Evolutionary conservation across 2,329 filamentous ascomycete genomes (phyloP).

Genomic region (Trichophyton verrucosum): DNA sequence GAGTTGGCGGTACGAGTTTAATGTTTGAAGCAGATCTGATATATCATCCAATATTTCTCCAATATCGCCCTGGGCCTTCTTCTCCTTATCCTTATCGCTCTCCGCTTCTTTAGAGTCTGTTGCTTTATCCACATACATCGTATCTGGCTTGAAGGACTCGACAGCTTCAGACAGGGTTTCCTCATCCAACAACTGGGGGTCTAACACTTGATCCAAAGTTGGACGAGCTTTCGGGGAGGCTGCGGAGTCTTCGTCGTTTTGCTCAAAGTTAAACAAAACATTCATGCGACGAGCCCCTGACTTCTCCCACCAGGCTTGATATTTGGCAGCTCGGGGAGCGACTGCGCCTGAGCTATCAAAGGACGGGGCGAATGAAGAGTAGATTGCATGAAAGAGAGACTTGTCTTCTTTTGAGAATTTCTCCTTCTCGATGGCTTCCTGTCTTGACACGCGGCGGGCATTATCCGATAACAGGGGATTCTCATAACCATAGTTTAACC

Average conservation of each 20-base stretch:
- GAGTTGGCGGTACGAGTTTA: slow-evolving; percentile 51
- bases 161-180: slow-evolving; percentile 32
- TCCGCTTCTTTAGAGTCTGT: slow-evolving; percentile 17
- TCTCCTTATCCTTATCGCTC: slow-evolving; percentile 18
- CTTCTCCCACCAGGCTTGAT: slow-evolving; percentile 36
- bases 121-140: slow-evolving; percentile 10
- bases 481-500: slow-evolving; percentile 31
- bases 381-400: slow-evolving; percentile 21
- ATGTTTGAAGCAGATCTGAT: slow-evolving; percentile 48
- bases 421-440: neutral
- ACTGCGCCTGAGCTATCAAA: slow-evolving; percentile 35
- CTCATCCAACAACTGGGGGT: slow-evolving; percentile 22
- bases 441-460: neutral
- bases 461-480: neutral
- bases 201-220: slow-evolving; percentile 13
- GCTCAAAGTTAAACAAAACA: slow-evolving; percentile 22
- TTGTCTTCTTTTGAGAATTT: slow-evolving; percentile 18
- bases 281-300: slow-evolving; percentile 29
- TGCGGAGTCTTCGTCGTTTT: neutral
- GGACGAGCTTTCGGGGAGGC: slow-evolving; percentile 1
- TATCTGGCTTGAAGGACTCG: slow-evolving; percentile 29
- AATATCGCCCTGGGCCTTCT: slow-evolving; percentile 32
- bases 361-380: slow-evolving; percentile 38
- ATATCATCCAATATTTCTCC: slow-evolving; percentile 45
- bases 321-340: slow-evolving; percentile 31